Percentiles rank a stretch among this genome's conserved stretches.
These are phyloP conservation scores for Pestalotiopsis sp. DNA, from an alignment of 2,329 filamentous ascomycete genomes.

Conservation along the genomic window DNA sequence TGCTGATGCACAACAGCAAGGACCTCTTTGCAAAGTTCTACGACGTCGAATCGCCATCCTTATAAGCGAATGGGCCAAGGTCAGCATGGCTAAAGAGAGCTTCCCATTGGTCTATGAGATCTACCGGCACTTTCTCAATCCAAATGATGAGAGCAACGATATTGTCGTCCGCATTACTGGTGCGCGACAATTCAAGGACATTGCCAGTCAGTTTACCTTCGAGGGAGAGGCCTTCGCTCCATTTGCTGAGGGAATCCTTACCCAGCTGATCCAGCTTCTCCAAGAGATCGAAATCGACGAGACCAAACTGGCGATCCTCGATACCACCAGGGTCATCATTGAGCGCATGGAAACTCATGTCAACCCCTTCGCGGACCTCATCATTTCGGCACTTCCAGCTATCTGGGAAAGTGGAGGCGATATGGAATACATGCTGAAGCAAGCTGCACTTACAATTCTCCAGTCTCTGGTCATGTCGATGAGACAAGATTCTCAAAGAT, in stretches of 20 bases:
- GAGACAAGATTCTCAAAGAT: constrained; percentile 75
- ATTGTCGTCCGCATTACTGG: constrained; percentile 90
- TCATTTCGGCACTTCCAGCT: constrained; percentile 77
- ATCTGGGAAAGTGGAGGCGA: constrained; percentile 82
- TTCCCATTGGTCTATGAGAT: constrained; percentile 82
- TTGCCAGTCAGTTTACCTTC: constrained; percentile 87
- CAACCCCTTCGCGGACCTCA: constrained; percentile 71
- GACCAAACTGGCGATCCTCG: constrained; percentile 86
- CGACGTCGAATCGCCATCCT: constrained; percentile 87
- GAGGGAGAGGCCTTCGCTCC: constrained; percentile 73
- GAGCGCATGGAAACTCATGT: constrained; percentile 78
- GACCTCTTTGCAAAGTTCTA: constrained; percentile 73
- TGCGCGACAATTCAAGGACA: constrained; percentile 77
- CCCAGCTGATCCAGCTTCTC: constrained; percentile 75
- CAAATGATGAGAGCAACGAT: constrained; percentile 79
- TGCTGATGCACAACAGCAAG: constrained; percentile 71
- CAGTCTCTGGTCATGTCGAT: constrained; percentile 84
- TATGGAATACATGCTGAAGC: constrained; percentile 91
- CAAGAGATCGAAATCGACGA: constrained; percentile 80
- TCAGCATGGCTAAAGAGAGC: constrained; percentile 71
- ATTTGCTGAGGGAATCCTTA: constrained; percentile 74
- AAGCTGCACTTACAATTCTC: constrained; percentile 85
- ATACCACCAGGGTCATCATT: constrained; percentile 82
- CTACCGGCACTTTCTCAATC: constrained; percentile 82
- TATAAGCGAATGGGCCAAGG: constrained; percentile 84